phyloP scores from a whole-genome alignment of 2,329 filamentous ascomycete species.

The Arthrobotrys iridis region DNA sequence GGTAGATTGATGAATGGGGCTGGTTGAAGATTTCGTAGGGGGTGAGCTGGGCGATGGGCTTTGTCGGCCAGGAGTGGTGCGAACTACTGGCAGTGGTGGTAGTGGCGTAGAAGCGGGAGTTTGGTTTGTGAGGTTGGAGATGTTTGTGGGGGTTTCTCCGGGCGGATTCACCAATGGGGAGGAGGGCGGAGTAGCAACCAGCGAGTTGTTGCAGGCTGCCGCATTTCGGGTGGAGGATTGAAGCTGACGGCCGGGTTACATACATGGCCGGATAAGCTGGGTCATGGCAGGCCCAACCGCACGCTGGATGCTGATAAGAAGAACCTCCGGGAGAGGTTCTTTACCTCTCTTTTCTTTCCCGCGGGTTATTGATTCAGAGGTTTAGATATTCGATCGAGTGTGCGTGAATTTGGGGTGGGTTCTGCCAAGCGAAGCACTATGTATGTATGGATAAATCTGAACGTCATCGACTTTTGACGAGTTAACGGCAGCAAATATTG shows the following conservation, averaged over 20 bases:
- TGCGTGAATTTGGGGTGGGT: not conserved
- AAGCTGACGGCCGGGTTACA: conserved; percentile 27
- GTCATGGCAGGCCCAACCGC: conserved; percentile 37
- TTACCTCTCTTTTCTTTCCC: not conserved
- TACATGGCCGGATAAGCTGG: conserved; percentile 36
- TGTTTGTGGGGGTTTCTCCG: not conserved
- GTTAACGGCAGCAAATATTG: not conserved
- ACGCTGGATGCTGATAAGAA: conserved; percentile 1
- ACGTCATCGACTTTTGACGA: conserved; percentile 32
- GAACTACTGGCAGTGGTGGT: not conserved
- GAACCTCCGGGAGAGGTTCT: not conserved
- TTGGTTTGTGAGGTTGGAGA: not conserved
- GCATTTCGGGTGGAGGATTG: conserved; percentile 42
- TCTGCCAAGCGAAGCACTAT: not conserved
- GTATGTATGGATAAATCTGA: not conserved
- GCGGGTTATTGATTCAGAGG: not conserved
- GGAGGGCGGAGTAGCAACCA: not conserved
- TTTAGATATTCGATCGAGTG: not conserved
- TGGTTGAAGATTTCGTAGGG: conserved; percentile 53
- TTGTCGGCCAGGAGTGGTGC: conserved; percentile 29
- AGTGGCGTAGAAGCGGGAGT: conserved; percentile 18
- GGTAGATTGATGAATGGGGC: conserved; percentile 33
- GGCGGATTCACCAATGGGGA: not conserved
- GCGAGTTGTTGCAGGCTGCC: conserved; percentile 29
- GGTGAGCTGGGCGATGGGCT: conserved; percentile 39